Percentiles rank a stretch among this genome's conserved stretches.
Conservation (phyloP, 345 rosid genomes). For the Syzygium aromaticum region DNA sequence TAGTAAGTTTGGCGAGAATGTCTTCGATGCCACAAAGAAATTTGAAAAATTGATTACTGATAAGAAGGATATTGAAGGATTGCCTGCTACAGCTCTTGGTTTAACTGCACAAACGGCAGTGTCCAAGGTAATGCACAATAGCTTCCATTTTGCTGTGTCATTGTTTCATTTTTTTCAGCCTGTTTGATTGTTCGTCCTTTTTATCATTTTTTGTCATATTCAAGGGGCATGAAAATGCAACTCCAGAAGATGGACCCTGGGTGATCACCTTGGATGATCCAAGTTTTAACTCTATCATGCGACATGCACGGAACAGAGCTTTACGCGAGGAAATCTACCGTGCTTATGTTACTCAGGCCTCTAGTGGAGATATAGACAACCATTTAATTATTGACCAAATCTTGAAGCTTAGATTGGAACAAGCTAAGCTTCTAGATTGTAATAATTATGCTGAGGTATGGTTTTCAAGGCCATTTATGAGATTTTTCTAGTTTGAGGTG, state of each 20-base stretch:
- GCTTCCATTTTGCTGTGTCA: not conserved
- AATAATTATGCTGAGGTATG: conserved; percentile 76
- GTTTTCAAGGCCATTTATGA: not conserved
- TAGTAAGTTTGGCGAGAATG: conserved; percentile 73
- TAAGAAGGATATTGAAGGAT: conserved; percentile 74
- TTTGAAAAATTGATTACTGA: conserved; percentile 75
- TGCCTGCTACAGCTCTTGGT: conserved; percentile 85
- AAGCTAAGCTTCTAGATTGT: conserved; percentile 68
- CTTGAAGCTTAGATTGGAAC: conserved; percentile 65
- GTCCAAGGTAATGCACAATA: conserved; percentile 46
- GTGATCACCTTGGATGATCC: conserved; percentile 77
- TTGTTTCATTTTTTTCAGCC: not conserved
- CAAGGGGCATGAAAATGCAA: conserved; percentile 77
- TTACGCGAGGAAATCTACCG: conserved; percentile 81
- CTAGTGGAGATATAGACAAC: conserved; percentile 69
- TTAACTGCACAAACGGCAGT: conserved; percentile 83
- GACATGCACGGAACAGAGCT: conserved; percentile 68
- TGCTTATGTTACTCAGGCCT: conserved; percentile 61
- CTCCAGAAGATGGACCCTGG: conserved; percentile 88
- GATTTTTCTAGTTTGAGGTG: not conserved
- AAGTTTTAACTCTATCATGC: conserved; percentile 71
- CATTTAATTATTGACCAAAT: conserved; percentile 57
- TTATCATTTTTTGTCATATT: conserved; percentile 4
- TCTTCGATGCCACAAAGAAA: conserved; percentile 81
- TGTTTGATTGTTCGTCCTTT: not conserved